A percentile compares a stretch with the other conserved stretches of the same genome.
Evolutionary conservation across 2,329 filamentous ascomycete genomes (phyloP).

Genomic region (Dactylellina drechsleri): DNA sequence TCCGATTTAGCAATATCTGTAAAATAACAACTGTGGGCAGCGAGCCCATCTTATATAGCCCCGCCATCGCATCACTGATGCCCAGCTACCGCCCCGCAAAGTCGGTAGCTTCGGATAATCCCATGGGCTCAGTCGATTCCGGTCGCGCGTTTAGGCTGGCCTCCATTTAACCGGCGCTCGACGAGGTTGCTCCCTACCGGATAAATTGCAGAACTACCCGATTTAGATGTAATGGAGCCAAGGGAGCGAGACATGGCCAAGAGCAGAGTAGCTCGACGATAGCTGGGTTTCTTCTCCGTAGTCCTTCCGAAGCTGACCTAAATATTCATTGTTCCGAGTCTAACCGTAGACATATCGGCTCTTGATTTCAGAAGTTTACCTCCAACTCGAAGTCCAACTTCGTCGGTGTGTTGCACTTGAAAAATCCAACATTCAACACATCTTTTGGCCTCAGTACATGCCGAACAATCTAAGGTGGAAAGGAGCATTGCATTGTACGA

Average conservation of each 20-base stretch:
- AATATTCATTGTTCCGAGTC: conserved; percentile 5
- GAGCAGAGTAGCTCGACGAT: conserved; percentile 3
- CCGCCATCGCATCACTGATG: conserved; percentile 10
- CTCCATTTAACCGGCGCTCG: conserved; percentile 31
- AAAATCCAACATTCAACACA: conserved; percentile 35
- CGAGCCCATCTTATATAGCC: conserved; percentile 24
- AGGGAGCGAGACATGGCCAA: background rate
- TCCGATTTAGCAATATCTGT: too few relatives aligned
- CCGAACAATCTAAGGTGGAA: too few relatives aligned
- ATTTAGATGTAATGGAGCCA: background rate
- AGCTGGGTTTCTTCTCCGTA: conserved; percentile 15
- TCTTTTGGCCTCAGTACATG: too few relatives aligned
- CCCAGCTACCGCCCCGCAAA: conserved; percentile 47
- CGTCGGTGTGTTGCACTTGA: too few relatives aligned
- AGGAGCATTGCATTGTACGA: too few relatives aligned
- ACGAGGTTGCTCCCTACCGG: conserved; percentile 26
- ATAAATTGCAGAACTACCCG: conserved; percentile 33
- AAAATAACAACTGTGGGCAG: background rate
- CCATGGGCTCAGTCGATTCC: conserved; percentile 15
- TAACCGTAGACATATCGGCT: background rate
- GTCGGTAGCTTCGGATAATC: conserved; percentile 50
- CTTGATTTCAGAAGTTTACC: background rate
- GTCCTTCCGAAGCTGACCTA: conserved; percentile 34
- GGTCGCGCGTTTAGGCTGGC: conserved; percentile 41
- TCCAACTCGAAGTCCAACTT: background rate